Conservation (phyloP, 176 grass and related monocot genomes). For the Avena sativa region DNA sequence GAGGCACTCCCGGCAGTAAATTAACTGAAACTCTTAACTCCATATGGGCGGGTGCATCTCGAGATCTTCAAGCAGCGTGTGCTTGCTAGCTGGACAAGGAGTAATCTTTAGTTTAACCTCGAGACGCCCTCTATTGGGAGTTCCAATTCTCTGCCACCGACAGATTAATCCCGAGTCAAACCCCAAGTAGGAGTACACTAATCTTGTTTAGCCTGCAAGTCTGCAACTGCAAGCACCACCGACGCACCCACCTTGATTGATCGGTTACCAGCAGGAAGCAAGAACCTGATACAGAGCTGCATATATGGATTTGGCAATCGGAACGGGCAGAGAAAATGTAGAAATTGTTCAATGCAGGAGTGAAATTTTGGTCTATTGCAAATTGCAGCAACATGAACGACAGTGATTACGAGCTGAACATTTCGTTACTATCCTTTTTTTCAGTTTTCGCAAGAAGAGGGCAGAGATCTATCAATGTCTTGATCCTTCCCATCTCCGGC, state of each 20-base stretch:
- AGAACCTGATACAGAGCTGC: neutral
- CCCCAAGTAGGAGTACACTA: neutral
- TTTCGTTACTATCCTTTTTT: neutral
- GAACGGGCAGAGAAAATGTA: neutral
- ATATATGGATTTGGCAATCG: neutral
- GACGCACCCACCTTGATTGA: constrained; percentile 10
- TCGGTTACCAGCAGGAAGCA: neutral
- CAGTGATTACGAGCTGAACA: constrained; percentile 8
- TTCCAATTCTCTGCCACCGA: neutral
- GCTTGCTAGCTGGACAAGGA: constrained; percentile 31
- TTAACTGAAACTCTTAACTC: neutral
- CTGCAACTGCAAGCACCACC: neutral
- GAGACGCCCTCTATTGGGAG: too few species aligned
- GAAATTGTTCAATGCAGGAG: neutral
- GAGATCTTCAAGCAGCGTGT: constrained; percentile 54
- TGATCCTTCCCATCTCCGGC: constrained; percentile 5
- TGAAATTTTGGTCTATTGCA: neutral
- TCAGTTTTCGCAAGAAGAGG: constrained; percentile 12
- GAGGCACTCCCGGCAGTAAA: neutral
- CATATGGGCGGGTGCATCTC: neutral
- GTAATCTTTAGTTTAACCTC: neutral
- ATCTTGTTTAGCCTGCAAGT: constrained; percentile 9
- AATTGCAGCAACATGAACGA: neutral
- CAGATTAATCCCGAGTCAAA: constrained; percentile 42
- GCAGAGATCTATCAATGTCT: constrained; percentile 47